A percentile compares a stretch with the other conserved stretches of the same genome.
These are phyloP conservation scores for Dictyostelium citrinum DNA, from an alignment of 78 protist genomes.

Conservation along the genomic window DNA sequence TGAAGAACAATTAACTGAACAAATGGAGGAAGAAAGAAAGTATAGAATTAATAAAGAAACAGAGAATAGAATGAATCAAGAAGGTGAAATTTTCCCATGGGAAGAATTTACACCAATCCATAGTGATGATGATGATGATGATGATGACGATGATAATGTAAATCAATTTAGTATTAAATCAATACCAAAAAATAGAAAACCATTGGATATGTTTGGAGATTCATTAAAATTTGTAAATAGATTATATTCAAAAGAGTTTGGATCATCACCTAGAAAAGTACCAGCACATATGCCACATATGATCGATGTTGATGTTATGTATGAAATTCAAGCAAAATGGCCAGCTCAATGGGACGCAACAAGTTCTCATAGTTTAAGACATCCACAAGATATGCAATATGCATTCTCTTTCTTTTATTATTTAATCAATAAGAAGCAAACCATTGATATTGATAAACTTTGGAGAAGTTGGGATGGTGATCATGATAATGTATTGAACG, in stretches of 20 bases:
- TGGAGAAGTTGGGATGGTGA: conserved; percentile 82
- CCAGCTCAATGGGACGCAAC: conserved; percentile 88
- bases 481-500: conserved; percentile 70
- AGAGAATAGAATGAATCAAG: neutral
- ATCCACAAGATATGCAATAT: conserved; percentile 92
- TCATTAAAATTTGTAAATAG: conserved; percentile 86
- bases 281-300: conserved; percentile 98
- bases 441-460: neutral
- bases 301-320: conserved; percentile 88
- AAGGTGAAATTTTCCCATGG: conserved; percentile 75
- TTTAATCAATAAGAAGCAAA: conserved; percentile 70
- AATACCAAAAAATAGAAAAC: conserved; percentile 2
- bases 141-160: too few relatives aligned
- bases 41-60: conserved; percentile 42
- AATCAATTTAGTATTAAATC: neutral
- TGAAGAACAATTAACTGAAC: neutral
- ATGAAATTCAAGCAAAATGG: conserved; percentile 85
- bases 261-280: conserved; percentile 87
- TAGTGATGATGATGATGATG: neutral
- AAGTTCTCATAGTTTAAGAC: conserved; percentile 86
- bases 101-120: neutral
- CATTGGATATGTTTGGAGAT: conserved; percentile 83
- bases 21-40: neutral
- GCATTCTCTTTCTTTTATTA: conserved; percentile 93
- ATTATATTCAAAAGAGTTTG: conserved; percentile 82